A percentile compares a stretch with the other conserved stretches of the same genome.
phyloP scores from a whole-genome alignment of 495 filamentous ascomycete species.

The Oidiodendron maius region DNA sequence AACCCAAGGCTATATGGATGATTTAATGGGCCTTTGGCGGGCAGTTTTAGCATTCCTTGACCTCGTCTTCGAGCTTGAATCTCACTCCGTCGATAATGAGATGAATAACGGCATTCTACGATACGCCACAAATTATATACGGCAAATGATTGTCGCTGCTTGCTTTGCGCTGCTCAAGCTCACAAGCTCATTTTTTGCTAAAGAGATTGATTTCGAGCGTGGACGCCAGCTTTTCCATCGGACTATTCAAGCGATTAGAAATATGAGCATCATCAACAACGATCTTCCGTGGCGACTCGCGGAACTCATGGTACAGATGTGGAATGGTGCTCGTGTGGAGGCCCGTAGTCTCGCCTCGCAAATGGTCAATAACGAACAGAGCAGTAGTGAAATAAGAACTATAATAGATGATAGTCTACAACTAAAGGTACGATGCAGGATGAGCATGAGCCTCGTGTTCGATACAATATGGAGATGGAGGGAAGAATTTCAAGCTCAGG shows the following conservation, averaged over 20 bases:
- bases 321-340: slow-evolving; percentile 63
- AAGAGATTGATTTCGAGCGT: slow-evolving; percentile 66
- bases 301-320: slow-evolving; percentile 88
- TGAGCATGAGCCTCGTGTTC: slow-evolving; percentile 90
- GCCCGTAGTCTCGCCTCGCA: slow-evolving; percentile 23
- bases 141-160: slow-evolving; percentile 87
- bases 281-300: slow-evolving; percentile 81
- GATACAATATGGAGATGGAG: slow-evolving; percentile 94
- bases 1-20: slow-evolving; percentile 66
- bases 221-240: slow-evolving; percentile 68
- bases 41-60: slow-evolving; percentile 73
- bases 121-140: slow-evolving; percentile 79
- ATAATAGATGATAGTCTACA: slow-evolving; percentile 63
- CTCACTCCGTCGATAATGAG: slow-evolving; percentile 29
- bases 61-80: slow-evolving; percentile 56
- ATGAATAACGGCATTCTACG: slow-evolving; percentile 42
- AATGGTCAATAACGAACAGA: slow-evolving; percentile 4
- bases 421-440: slow-evolving; percentile 80
- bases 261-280: slow-evolving; percentile 73
- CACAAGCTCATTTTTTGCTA: slow-evolving; percentile 74
- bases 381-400: slow-evolving; percentile 26
- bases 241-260: slow-evolving; percentile 70
- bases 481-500: slow-evolving; percentile 76
- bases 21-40: slow-evolving; percentile 71
- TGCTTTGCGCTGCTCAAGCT: slow-evolving; percentile 83